Base-by-base conservation (phyloP, 352 stramenopile genomes). In the Pythium rishiriense region DNA sequence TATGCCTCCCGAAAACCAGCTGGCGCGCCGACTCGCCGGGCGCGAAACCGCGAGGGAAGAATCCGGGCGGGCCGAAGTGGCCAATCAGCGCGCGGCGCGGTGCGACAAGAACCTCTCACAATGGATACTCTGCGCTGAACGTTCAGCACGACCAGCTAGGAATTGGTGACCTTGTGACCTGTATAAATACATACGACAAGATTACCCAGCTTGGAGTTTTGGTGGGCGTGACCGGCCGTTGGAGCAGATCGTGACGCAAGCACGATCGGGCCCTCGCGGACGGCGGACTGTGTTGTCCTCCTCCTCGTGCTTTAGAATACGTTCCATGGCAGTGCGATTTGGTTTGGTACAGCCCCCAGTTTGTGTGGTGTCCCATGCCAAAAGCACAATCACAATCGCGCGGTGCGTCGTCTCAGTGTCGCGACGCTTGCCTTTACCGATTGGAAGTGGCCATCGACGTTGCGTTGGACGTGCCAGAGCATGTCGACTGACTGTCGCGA, bases 21-120 rank as follows among this genome's bases (percentile, higher is more conserved):
- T 63, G 57, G 66, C 71, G 52, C 66, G 54, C 51, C 67, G 70
- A 61, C 51, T 60, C 61, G 49, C 43, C 17, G 25, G 21, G 28
- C 14, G 15, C 6, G 24, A 28, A 59, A 28, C 52, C 28, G 50
- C 37, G 15, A 35, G 19, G 15, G 53, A 54, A 62, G 42, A 54
- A 48, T 55, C 56, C 33, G 29, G 35, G 35, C 33, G 41, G 12
- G 6, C 15, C 4, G 12, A n/a, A 39, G 2, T 1, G 17, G 46
- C 45, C 56, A 63, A 63, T 63, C 56, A 56, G 29, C 33, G 25
- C 14, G n/a, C 4, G 8, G 25, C 0, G 54, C 5, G 12, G 1
- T 0, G 21, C 19, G 3, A 6, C 22, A 43, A 31, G 4, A 22
- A 21, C 43, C 29, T 53, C 3, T 53, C n/a, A 12, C 45, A 62